phyloP scores from a whole-genome alignment of 148 eudicot genomes.

The Silene latifolia region DNA sequence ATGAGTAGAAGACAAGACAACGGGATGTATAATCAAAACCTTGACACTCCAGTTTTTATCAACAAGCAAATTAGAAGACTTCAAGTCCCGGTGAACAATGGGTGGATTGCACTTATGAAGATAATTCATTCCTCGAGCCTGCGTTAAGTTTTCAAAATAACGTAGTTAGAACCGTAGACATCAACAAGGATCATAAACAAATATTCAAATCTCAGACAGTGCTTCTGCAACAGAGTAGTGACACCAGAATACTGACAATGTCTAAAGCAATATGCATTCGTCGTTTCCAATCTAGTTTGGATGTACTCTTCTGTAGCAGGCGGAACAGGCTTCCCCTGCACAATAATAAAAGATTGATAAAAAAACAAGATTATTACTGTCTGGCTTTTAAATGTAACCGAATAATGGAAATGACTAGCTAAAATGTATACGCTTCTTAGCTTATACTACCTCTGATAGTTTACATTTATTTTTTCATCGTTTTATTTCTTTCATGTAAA shows the following conservation, averaged over 20 bases:
- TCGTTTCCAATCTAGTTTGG: constrained; percentile 88
- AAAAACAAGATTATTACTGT: no score
- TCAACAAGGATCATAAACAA: neutral
- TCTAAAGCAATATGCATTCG: constrained; percentile 90
- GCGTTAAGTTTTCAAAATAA: constrained; percentile 17
- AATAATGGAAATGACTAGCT: neutral
- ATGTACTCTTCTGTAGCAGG: constrained; percentile 56
- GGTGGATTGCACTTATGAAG: constrained; percentile 90
- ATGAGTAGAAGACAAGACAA: neutral
- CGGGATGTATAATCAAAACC: constrained; percentile 35
- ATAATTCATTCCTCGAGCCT: constrained; percentile 98
- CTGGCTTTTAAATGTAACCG: neutral
- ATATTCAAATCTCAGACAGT: no score
- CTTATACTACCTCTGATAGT: no score
- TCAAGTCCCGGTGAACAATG: constrained; percentile 86
- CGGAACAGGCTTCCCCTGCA: constrained; percentile 88
- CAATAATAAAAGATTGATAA: neutral
- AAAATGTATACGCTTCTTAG: neutral
- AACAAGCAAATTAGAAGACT: constrained; percentile 93
- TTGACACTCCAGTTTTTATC: constrained; percentile 96
- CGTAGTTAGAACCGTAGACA: neutral
- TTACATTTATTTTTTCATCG: no score
- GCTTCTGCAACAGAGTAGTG: no score
- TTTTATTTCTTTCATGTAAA: no score
- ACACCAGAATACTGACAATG: constrained; percentile 64